Base-by-base conservation (phyloP, 768 basidiomycete genomes). In the Mycena epipterygia region DNA sequence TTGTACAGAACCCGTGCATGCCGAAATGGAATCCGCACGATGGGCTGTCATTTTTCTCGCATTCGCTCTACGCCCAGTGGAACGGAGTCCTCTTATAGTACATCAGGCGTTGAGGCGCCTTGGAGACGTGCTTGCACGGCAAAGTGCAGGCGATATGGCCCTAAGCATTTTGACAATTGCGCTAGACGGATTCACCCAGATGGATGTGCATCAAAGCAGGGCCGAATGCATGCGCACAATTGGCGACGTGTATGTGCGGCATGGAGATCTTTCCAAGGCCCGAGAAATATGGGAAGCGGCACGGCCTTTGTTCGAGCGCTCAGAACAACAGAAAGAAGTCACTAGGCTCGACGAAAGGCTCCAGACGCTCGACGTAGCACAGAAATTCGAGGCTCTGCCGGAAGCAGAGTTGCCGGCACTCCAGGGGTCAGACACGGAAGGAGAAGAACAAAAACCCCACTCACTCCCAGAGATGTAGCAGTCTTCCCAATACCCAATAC, bases 231-330 rank as follows among this genome's bases (percentile, higher is more conserved):
- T 58, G 56, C 37, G 37, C 23, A 58, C 35, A 23, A 58, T 58
- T 12, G 56, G 56, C 17, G 56, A 58, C 6, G 11, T 58, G 4
- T 58, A 42, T 27, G 2, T 23, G 35, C 35, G 23, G 35, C 12
- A 23, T 23, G 56, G 37, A 39, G 56, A 58, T 13, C 23, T 39
- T 39, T 13, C 5, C 56, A 27, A 9, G 21, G 83, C 80, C 12
- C 41, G 79, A 59, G 64, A 53, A 35, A 32, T 53, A 21, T 53
- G 52, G 52, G 32, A 32, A n/a, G 52, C 32, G 9, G 52, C 52
- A 13, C 52, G 32, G 21, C 52, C 52, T 3, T 30, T 53, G 32
- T 53, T 53, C 32, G 32, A 53, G 52, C 32, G 52, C 52, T 53
- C 52, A 32, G 30, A 53, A 53, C 52, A 53, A 32, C 32, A 21